phyloP scores from a whole-genome alignment of 2,329 filamentous ascomycete species.

The Aspergillus sp. region DNA sequence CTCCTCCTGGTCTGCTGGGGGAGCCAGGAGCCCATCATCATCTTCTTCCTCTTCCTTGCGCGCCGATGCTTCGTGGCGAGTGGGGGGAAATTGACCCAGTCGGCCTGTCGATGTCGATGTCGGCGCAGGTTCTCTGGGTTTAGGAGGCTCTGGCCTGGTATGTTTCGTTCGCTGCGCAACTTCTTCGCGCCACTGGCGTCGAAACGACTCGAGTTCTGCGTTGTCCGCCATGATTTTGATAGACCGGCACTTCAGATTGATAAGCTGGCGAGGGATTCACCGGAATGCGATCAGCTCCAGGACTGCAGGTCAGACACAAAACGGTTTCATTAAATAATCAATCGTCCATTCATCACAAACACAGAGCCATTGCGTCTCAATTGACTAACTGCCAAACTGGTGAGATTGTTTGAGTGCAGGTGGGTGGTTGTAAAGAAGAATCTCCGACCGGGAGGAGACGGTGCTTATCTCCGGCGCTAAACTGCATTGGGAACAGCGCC shows the following conservation, averaged over 20 bases:
- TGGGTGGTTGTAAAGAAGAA: not conserved
- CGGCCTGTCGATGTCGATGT: conserved; percentile 13
- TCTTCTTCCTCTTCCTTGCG: conserved; percentile 33
- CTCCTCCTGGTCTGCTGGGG: conserved; percentile 20
- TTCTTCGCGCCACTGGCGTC: conserved; percentile 78
- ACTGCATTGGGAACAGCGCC: conserved; percentile 15
- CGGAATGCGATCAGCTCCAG: not conserved
- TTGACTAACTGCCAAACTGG: not conserved
- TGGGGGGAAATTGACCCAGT: conserved; percentile 29
- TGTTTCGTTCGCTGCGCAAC: conserved; percentile 49
- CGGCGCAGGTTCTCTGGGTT: conserved; percentile 5
- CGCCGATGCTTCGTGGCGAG: conserved; percentile 31
- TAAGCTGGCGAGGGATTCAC: not conserved
- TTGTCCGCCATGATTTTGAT: conserved; percentile 39
- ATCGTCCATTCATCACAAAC: not conserved
- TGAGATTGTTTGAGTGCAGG: not conserved
- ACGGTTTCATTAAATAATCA: not conserved
- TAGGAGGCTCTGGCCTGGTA: conserved; percentile 7
- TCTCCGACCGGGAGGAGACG: not conserved
- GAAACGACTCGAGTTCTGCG: conserved; percentile 77
- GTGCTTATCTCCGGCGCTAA: conserved; percentile 10
- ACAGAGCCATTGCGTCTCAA: not conserved
- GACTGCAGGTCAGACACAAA: not conserved
- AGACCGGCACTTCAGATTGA: not conserved
- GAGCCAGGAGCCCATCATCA: conserved; percentile 10